A percentile compares a stretch with the other conserved stretches of the same genome.
Conservation (phyloP, 2,329 filamentous ascomycete genomes). For the Juglanconis juglandina region DNA sequence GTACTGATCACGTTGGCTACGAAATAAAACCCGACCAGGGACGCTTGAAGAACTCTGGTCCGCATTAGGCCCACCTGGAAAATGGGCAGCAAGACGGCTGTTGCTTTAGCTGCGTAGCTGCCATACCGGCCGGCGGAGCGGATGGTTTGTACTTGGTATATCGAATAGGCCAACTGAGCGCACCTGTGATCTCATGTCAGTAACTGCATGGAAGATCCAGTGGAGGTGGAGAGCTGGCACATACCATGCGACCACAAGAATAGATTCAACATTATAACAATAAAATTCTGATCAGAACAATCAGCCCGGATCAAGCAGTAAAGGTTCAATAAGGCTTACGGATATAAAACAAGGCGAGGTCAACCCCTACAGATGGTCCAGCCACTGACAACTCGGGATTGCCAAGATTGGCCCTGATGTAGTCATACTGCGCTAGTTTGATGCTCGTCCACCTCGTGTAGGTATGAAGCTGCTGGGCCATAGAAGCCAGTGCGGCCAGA, state of each 20-base stretch:
- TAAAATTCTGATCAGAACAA: conserved; percentile 43
- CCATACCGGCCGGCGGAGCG: conserved; percentile 20
- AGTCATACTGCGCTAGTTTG: conserved; percentile 36
- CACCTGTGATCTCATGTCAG: conserved; percentile 27
- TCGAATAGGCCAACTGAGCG: conserved; percentile 32
- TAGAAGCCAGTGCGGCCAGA: conserved; percentile 35
- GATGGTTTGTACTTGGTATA: conserved; percentile 30
- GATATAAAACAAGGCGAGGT: conserved; percentile 45
- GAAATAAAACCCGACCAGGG: conserved; percentile 29
- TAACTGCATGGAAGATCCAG: background rate
- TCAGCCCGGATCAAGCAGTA: too few relatives aligned
- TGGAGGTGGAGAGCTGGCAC: background rate
- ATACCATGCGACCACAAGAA: conserved; percentile 45
- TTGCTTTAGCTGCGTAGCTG: conserved; percentile 29
- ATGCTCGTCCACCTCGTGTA: conserved; percentile 37
- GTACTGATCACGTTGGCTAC: conserved; percentile 36
- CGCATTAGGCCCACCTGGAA: conserved; percentile 33
- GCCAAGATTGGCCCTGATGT: conserved; percentile 31
- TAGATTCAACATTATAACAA: conserved; percentile 46
- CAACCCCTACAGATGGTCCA: conserved; percentile 37
- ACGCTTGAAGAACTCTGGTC: conserved; percentile 26
- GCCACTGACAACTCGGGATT: conserved; percentile 41
- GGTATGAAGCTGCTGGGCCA: conserved; percentile 41
- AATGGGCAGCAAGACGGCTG: conserved; percentile 34
- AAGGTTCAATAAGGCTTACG: conserved; percentile 32